Evolutionary conservation across 2,329 filamentous ascomycete genomes (phyloP), one percentile per base, ranked within the genome.

Genomic region (Phoma sp.): DNA sequence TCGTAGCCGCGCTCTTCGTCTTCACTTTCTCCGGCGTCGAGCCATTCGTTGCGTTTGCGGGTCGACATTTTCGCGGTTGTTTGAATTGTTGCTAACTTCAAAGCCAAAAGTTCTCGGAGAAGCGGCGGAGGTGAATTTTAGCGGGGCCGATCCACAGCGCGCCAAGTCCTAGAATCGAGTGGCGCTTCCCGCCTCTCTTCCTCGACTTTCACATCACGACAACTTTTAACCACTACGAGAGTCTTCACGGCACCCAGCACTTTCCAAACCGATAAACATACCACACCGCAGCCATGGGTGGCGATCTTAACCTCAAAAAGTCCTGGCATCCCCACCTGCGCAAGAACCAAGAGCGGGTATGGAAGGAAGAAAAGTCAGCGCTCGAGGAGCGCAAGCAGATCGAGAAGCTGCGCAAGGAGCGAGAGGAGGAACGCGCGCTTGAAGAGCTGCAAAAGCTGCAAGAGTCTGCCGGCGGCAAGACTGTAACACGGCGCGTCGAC

Each of bases 371-470:
- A 73, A 88, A 95, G 74, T 91, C 92, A 63, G 95, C 93, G 3
- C 86, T 99, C 11, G 91, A 95, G 47, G 95, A 99, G 81, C 89
- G 95, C 76, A 98, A 98, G 75, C 89, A 90, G 64, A 96, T 92
- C 58, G 92, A 96, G 53, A 91, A 95, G 69, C 88, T 96, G 57
- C 86, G 92, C 69, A 93, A 96, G 69, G 95, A 99, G 77, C 88
- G 96, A 62, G 92, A 93, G 64, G 93, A 98, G 74, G 96, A 99
- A 78, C 87, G 93, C 39, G 88, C 90, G 40, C 90, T 96, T 62
- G 92, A 97, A 74, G 93, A 98, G 74, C 85, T 98, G 1, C 91
- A 97, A 75, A 86, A 87, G 46, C 84, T 98, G 62, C 91, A 97
- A 51, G 95, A 97, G 76, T 88, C 89, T 2, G 89, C 92, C 0